Evolutionary conservation across 2,329 filamentous ascomycete species (phyloP).

Genomic region (Pseudocercospora crystallina): DNA sequence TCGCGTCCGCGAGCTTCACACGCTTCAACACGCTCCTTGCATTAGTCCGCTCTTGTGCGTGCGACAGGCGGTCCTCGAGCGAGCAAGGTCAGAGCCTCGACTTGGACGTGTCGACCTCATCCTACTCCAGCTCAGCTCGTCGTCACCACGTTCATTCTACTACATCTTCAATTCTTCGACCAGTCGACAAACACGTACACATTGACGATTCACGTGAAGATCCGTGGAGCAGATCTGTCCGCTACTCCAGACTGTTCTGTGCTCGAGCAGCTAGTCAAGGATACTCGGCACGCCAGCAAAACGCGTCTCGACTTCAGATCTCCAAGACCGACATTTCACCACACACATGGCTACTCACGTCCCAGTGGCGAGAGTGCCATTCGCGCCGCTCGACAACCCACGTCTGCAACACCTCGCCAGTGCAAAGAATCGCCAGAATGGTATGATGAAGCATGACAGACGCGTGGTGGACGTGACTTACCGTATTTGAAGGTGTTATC

Average conservation of each 20-base stretch:
- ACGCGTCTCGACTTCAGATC: not conserved
- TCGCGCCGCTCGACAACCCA: conserved; percentile 68
- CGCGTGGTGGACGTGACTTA: not conserved
- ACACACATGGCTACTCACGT: conserved; percentile 28
- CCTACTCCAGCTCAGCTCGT: too few relatives aligned
- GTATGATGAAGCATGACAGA: conserved; percentile 36
- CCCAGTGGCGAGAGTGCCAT: conserved; percentile 62
- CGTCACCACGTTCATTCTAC: too few relatives aligned
- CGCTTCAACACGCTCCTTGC: conserved; percentile 18
- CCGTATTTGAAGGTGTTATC: conserved; percentile 18
- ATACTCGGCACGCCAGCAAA: not conserved
- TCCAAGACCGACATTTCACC: conserved; percentile 15
- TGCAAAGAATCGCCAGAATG: conserved; percentile 73
- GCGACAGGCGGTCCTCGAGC: too few relatives aligned
- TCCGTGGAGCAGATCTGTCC: not conserved
- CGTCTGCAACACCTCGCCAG: conserved; percentile 71
- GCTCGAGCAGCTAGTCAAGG: conserved; percentile 3
- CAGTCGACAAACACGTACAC: too few relatives aligned
- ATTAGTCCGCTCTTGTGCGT: conserved; percentile 6
- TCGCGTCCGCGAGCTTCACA: conserved; percentile 18
- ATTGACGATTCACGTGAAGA: too few relatives aligned
- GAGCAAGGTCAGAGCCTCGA: too few relatives aligned
- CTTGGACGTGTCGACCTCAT: too few relatives aligned
- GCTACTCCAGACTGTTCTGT: conserved; percentile 6
- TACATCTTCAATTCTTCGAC: too few relatives aligned